These are phyloP conservation scores for Cantharellus anzutake DNA, from an alignment of 768 basidiomycete genomes.

Conservation along the genomic window DNA sequence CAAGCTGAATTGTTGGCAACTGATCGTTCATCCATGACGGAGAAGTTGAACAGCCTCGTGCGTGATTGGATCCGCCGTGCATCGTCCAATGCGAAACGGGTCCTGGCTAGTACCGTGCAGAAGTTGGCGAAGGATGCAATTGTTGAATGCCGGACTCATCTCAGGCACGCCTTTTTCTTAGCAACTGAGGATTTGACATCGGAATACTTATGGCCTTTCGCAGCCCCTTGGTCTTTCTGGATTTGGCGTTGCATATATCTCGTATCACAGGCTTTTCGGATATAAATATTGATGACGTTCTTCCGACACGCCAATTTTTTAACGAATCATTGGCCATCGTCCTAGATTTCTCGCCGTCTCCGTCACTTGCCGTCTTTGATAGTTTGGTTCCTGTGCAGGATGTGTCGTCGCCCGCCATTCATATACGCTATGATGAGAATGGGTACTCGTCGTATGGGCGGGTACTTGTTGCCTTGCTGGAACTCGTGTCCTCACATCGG, in stretches of 20 bases:
- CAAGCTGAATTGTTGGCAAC: too few species aligned
- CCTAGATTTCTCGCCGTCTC: slow-evolving; percentile 1
- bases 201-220: background rate
- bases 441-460: slow-evolving; percentile 52
- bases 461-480: slow-evolving; percentile 33
- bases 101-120: too few species aligned
- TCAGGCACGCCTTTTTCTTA: too few species aligned
- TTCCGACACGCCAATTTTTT: slow-evolving; percentile 30
- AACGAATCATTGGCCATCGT: slow-evolving; percentile 13
- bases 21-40: too few species aligned
- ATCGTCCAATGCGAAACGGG: too few species aligned
- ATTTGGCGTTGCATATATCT: background rate
- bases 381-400: slow-evolving; percentile 31
- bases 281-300: slow-evolving; percentile 22
- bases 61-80: too few species aligned
- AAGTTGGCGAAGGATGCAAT: too few species aligned
- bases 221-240: background rate
- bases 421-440: slow-evolving; percentile 19
- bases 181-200: too few species aligned
- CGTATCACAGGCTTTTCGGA: background rate
- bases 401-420: too few species aligned
- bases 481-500: slow-evolving; percentile 38
- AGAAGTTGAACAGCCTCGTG: too few species aligned
- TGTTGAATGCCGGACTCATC: too few species aligned
- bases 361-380: slow-evolving; percentile 25